Evolutionary conservation across 495 filamentous ascomycete species (phyloP).

Genomic region (Patellaria atrata): DNA sequence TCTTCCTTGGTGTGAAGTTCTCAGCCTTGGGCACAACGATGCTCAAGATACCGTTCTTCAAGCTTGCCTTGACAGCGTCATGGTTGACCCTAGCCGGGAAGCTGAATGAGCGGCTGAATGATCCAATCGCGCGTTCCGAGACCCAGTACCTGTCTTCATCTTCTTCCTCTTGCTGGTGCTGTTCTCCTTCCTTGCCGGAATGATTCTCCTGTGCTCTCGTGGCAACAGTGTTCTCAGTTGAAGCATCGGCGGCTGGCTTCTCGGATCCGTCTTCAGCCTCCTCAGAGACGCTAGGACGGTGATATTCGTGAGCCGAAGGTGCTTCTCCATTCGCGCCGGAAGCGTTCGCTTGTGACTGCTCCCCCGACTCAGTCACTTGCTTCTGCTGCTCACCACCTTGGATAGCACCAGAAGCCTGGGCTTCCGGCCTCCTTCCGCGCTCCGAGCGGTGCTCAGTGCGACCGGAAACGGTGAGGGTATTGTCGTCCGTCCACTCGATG

Average conservation of each 20-base stretch:
- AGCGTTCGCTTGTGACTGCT: conserved; percentile 15
- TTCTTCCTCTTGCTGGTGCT: conserved; percentile 21
- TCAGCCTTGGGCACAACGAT: conserved; percentile 64
- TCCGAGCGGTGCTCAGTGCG: conserved; percentile 37
- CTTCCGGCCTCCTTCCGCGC: conserved; percentile 22
- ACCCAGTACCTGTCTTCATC: conserved; percentile 56
- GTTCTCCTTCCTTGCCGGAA: conserved; percentile 15
- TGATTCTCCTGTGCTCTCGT: conserved; percentile 4
- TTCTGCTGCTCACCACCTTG: conserved; percentile 8
- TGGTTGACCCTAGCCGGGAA: conserved; percentile 66
- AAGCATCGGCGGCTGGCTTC: too few relatives aligned
- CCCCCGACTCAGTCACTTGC: conserved; percentile 4
- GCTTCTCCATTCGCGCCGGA: conserved; percentile 24
- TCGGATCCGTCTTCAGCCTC: conserved; percentile 27
- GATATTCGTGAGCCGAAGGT: conserved; percentile 25
- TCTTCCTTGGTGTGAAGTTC: conserved; percentile 37
- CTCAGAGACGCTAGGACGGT: conserved; percentile 55
- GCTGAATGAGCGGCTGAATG: conserved; percentile 64
- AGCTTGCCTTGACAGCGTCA: conserved; percentile 55
- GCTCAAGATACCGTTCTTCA: conserved; percentile 62
- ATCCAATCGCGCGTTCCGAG: conserved; percentile 63
- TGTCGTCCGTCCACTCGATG: conserved; percentile 71
- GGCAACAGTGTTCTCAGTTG: conserved; percentile 7
- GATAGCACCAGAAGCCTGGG: conserved; percentile 30
- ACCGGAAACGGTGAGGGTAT: conserved; percentile 63